These are phyloP conservation scores for Apium graveolens DNA, from an alignment of 129 eudicot species.

Conservation along the genomic window DNA sequence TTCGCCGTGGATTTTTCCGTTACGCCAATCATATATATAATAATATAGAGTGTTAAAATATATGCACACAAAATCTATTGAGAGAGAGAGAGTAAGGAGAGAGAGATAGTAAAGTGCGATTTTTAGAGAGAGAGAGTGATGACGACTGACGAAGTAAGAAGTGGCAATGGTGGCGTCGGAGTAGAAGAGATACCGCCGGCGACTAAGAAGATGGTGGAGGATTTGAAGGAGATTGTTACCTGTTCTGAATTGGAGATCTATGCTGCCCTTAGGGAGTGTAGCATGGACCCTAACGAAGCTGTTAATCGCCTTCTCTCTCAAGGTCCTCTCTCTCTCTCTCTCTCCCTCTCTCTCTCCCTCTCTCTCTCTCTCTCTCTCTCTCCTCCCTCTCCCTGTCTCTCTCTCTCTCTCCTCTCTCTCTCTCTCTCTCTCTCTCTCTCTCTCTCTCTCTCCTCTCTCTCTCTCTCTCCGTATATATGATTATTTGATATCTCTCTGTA, in stretches of 20 bases:
- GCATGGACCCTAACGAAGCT: constrained; percentile 67
- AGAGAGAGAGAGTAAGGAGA: not conserved
- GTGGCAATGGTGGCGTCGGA: constrained; percentile 20
- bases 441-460: too few species aligned
- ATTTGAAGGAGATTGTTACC: constrained; percentile 53
- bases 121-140: not conserved
- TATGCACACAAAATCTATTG: not conserved
- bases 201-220: constrained; percentile 37
- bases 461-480: too few species aligned
- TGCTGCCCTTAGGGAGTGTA: constrained; percentile 45
- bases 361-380: not conserved
- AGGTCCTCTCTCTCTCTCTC: constrained; percentile 24
- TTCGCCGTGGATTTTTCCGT: not conserved
- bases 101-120: not conserved
- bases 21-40: not conserved
- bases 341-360: not conserved
- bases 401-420: too few species aligned
- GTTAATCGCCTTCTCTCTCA: constrained; percentile 52
- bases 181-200: constrained; percentile 21
- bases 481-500: too few species aligned
- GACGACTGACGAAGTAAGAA: constrained; percentile 16
- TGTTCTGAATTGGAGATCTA: constrained; percentile 53
- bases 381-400: not conserved
- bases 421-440: too few species aligned
- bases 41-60: not conserved